Evolutionary conservation across 208 protist species (phyloP).

Genomic region (Trypanosoma lewisi): DNA sequence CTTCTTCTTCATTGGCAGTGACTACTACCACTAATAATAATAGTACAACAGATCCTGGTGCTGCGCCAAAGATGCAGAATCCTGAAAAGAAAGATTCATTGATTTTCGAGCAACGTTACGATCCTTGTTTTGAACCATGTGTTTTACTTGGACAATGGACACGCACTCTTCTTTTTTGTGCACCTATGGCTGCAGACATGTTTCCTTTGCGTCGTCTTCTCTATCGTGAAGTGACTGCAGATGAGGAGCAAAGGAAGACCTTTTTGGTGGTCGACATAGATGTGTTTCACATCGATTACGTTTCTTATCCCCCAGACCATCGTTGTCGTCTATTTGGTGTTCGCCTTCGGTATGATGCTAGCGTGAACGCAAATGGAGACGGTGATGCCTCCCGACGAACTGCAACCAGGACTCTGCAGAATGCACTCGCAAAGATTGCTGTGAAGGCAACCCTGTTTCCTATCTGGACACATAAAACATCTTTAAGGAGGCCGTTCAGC

Average conservation of each 20-base stretch:
- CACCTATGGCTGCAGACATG: slow-evolving; percentile 53
- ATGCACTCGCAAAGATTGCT: slow-evolving; percentile 25
- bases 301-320: slow-evolving; percentile 24
- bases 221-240: not conserved
- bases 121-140: slow-evolving; percentile 41
- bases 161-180: slow-evolving; percentile 52
- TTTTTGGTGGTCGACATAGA: slow-evolving; percentile 43
- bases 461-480: slow-evolving; percentile 42
- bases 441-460: slow-evolving; percentile 42
- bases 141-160: slow-evolving; percentile 60
- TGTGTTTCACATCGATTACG: slow-evolving; percentile 51
- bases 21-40: too few species aligned
- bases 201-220: slow-evolving; percentile 31
- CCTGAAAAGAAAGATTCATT: not conserved
- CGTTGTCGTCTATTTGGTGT: slow-evolving; percentile 49
- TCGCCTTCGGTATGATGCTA: slow-evolving; percentile 26
- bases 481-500: not conserved
- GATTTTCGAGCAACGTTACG: slow-evolving; percentile 28
- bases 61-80: not conserved
- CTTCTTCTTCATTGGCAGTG: slow-evolving; percentile 1
- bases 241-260: not conserved
- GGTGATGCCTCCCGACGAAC: not conserved
- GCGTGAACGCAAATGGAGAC: not conserved
- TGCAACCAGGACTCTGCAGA: slow-evolving; percentile 4
- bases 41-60: not conserved